phyloP scores from a whole-genome alignment of 2,329 filamentous ascomycete genomes.

The Cladorrhinum sp. region DNA sequence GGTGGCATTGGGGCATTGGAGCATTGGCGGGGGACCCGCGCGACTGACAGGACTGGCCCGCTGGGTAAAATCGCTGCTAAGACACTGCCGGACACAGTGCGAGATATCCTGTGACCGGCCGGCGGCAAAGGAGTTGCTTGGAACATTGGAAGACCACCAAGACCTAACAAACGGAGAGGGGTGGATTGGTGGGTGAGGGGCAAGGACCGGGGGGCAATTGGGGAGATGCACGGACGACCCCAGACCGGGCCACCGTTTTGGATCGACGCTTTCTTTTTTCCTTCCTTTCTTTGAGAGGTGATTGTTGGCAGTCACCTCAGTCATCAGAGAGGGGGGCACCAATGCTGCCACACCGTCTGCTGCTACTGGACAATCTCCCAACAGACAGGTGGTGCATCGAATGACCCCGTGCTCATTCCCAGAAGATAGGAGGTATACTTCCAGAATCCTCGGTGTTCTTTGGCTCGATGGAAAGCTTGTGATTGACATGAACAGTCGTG shows the following conservation, averaged over 20 bases:
- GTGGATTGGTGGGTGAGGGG: not conserved
- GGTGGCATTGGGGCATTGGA: not conserved
- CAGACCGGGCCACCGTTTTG: constrained; percentile 5
- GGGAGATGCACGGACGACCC: not conserved
- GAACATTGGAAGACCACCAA: not conserved
- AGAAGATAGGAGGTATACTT: too few relatives aligned
- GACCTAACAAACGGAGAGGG: not conserved
- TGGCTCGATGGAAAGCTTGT: not conserved
- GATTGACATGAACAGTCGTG: not conserved
- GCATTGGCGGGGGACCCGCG: constrained; percentile 1
- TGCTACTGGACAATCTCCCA: constrained; percentile 1
- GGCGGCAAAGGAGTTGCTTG: constrained; percentile 3
- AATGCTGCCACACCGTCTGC: not conserved
- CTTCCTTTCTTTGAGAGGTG: not conserved
- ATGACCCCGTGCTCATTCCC: not conserved
- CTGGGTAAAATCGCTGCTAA: constrained; percentile 16
- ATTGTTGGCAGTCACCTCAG: not conserved
- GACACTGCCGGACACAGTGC: constrained; percentile 18
- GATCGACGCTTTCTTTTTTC: not conserved
- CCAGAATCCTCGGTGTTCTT: too few relatives aligned
- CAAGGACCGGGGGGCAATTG: not conserved
- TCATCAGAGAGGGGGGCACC: not conserved
- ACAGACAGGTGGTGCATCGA: not conserved
- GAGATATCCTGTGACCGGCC: not conserved
- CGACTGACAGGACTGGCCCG: constrained; percentile 11